These are phyloP conservation scores for Didymosphaeria variabile DNA, from an alignment of 2,329 filamentous ascomycete species.

Conservation along the genomic window DNA sequence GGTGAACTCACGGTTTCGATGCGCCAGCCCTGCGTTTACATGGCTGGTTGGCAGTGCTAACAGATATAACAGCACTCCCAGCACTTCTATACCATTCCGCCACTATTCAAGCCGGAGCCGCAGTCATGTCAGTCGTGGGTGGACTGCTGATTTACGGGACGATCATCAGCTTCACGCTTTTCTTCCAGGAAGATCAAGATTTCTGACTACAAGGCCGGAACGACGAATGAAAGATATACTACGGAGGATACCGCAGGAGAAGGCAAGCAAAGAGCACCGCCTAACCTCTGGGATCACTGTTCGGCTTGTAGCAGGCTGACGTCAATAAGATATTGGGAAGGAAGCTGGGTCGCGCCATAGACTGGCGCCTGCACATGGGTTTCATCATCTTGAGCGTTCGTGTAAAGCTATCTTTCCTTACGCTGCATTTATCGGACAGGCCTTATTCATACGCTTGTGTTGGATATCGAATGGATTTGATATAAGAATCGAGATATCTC, in stretches of 20 bases:
- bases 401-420: conserved; percentile 31
- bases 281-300: background rate
- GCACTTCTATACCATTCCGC: conserved; percentile 86
- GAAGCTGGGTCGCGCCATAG: conserved; percentile 10
- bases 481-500: background rate
- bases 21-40: background rate
- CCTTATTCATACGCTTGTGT: background rate
- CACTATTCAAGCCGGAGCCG: conserved; percentile 83
- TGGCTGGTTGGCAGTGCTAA: conserved; percentile 22
- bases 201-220: conserved; percentile 67
- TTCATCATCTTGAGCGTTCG: conserved; percentile 36
- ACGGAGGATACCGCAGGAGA: background rate
- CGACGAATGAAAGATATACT: conserved; percentile 22
- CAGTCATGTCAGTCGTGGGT: conserved; percentile 93
- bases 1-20: background rate
- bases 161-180: conserved; percentile 97
- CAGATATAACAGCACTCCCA: conserved; percentile 73
- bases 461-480: conserved; percentile 1
- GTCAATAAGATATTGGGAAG: background rate
- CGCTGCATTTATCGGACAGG: conserved; percentile 17
- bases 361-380: conserved; percentile 12
- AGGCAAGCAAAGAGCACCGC: background rate
- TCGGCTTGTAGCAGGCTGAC: background rate
- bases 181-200: conserved; percentile 97
- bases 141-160: conserved; percentile 96